Conservation (phyloP, 169 alveolate species). For the Plasmodium fragile region DNA sequence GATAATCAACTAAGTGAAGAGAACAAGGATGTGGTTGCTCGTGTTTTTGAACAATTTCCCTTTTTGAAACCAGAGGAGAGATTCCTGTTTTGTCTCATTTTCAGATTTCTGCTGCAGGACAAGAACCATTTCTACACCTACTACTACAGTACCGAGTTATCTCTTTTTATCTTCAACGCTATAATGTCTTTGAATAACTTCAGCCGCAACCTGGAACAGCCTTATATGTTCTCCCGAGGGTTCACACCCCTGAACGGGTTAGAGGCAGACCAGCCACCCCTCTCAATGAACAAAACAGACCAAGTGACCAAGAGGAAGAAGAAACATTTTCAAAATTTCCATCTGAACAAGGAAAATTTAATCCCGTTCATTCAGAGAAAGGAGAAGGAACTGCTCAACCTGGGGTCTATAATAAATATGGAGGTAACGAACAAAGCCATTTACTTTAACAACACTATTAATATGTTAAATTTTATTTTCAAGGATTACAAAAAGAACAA, state of each 20-base stretch:
- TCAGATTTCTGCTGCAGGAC: conserved; percentile 52
- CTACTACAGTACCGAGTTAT: conserved; percentile 27
- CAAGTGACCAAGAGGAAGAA: neutral
- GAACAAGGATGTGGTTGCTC: neutral
- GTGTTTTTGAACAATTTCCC: conserved; percentile 11
- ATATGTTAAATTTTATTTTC: conserved; percentile 4
- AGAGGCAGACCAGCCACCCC: neutral
- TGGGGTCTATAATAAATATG: neutral
- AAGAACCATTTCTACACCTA: conserved; percentile 62
- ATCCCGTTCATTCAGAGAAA: neutral
- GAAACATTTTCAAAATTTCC: conserved; percentile 6
- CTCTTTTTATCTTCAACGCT: conserved; percentile 56
- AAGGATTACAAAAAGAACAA: conserved; percentile 3
- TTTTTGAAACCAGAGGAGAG: conserved; percentile 49
- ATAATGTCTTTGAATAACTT: conserved; percentile 52
- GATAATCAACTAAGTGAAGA: conserved; percentile 20
- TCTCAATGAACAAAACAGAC: neutral
- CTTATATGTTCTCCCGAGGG: conserved; percentile 2
- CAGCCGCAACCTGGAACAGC: conserved; percentile 16
- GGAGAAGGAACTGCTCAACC: conserved; percentile 9
- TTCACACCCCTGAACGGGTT: conserved; percentile 19
- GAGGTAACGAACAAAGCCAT: conserved; percentile 4
- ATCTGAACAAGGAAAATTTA: conserved; percentile 4
- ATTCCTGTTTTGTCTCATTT: conserved; percentile 18
- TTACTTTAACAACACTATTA: conserved; percentile 40